phyloP scores from a whole-genome alignment of 1,284 basidiomycete species.

The Malassezia vespertilionis region DNA sequence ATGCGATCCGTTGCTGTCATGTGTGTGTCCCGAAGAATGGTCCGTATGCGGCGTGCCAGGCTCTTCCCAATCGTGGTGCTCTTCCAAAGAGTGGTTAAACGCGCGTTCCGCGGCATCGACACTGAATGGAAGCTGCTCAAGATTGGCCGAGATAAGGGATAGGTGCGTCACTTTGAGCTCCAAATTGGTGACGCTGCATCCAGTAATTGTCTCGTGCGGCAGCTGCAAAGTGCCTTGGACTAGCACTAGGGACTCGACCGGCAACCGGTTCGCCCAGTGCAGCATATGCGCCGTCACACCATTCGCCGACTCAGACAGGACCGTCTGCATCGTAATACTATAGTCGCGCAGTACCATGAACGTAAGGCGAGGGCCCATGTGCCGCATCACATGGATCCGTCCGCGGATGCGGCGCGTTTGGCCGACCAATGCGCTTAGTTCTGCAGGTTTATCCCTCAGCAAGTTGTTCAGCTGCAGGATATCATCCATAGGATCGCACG shows the following conservation, averaged over 20 bases:
- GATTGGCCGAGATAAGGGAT: slow-evolving; percentile 26
- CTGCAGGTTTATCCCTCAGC: slow-evolving; percentile 19
- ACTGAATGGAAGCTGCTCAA: slow-evolving; percentile 36
- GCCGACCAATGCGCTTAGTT: slow-evolving; percentile 17
- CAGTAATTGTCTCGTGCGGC: slow-evolving; percentile 31
- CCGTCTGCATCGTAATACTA: slow-evolving; percentile 34
- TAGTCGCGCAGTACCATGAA: slow-evolving; percentile 41
- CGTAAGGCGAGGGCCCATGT: slow-evolving; percentile 32
- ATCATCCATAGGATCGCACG: slow-evolving; percentile 16
- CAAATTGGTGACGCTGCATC: slow-evolving; percentile 28
- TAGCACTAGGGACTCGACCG: slow-evolving; percentile 33
- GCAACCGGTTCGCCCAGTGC: slow-evolving; percentile 35
- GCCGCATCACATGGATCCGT: slow-evolving; percentile 36
- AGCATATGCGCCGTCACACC: slow-evolving; percentile 35
- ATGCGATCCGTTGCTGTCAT: background rate
- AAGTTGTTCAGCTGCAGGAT: slow-evolving; percentile 19
- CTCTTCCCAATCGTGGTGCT: slow-evolving; percentile 16
- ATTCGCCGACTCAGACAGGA: slow-evolving; percentile 23
- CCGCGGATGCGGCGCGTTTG: slow-evolving; percentile 19
- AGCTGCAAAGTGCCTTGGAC: slow-evolving; percentile 30
- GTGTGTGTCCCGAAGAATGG: slow-evolving; percentile 11
- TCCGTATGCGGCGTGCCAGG: background rate
- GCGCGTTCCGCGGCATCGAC: slow-evolving; percentile 38
- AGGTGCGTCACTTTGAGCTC: slow-evolving; percentile 36
- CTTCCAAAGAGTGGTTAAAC: slow-evolving; percentile 22